Evolutionary conservation across 1,284 basidiomycete species (phyloP), one percentile per base, ranked within the genome.

Genomic region (Ustanciosporium gigantosporum): DNA sequence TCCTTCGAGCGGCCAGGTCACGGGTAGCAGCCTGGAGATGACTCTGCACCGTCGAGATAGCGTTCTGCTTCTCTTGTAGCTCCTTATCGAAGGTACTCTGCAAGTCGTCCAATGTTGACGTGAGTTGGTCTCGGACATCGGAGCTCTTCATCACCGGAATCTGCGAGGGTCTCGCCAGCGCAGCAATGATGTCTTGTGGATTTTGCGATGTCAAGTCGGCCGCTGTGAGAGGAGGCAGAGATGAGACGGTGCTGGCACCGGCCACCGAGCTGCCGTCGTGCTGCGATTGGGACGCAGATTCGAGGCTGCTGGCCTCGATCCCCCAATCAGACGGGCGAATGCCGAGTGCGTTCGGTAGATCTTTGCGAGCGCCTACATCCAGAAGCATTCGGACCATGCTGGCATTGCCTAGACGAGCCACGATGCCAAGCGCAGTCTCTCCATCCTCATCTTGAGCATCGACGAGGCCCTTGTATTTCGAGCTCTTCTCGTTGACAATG

Each of bases 391-490:
- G 83, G 16, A 97, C 91, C 59, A 98, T 80, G 61, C 88, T 87
- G 53, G 88, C 84, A 78, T 93, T 96, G 3, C 95, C 95, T 0
- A 97, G 87, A 41, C 95, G 82, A 0, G 95, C 93, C 13, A 93
- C 91, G 64, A 96, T 90, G 79, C 94, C 95, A 64, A 99, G 79
- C 4, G 92, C 90, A 0, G 95, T 97, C 76, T 99, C 95, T 1
- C 95, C 95, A 77, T 97, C 88, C 61, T 91, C 87, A 77, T 99
- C 95, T 79, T 93, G 91, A 31, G 95, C 82, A 79, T 98, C 91
- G 14, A 98, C 85, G 31, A 97, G 80, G 47, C 88, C 86, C 2
- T 65, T 72, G 35, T 60, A 58, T 46, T 68, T 68, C 56, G 65
- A 47, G 47, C 48, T 56, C 43, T 37, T 57, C 86, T 11, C 82